These are phyloP conservation scores for Venturia asperata DNA, from an alignment of 2,329 filamentous ascomycete species.

Conservation along the genomic window DNA sequence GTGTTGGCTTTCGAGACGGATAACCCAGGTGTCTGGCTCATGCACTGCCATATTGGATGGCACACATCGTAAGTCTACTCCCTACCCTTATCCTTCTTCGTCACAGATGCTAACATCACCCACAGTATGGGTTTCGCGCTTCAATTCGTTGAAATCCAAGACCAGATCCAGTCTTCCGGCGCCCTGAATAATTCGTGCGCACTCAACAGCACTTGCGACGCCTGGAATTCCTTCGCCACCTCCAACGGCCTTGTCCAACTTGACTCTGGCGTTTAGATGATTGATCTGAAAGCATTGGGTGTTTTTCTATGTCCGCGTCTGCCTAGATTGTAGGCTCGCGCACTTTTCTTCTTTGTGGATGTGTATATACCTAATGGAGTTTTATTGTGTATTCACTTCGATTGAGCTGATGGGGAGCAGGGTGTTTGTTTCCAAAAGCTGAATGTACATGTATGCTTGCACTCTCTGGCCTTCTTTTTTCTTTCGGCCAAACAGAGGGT, in stretches of 20 bases:
- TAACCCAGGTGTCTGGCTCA: conserved; percentile 33
- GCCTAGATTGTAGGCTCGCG: not conserved
- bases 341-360: not conserved
- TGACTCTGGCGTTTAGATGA: conserved; percentile 19
- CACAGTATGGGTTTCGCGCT: conserved; percentile 20
- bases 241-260: conserved; percentile 1
- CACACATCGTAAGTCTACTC: conserved; percentile 13
- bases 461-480: not conserved
- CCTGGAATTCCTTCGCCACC: conserved; percentile 16
- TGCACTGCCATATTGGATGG: conserved; percentile 35
- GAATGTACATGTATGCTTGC: not conserved
- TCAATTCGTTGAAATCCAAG: conserved; percentile 20
- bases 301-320: not conserved
- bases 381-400: not conserved
- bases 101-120: not conserved
- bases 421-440: not conserved
- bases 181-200: conserved; percentile 13
- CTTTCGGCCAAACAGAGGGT: not conserved
- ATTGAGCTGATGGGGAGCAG: not conserved
- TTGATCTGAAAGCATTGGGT: not conserved
- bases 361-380: not conserved
- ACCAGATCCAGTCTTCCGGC: conserved; percentile 18
- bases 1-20: conserved; percentile 32
- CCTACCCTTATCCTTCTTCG: not conserved
- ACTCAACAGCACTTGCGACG: conserved; percentile 16